A percentile compares a stretch with the other conserved stretches of the same genome.
Evolutionary conservation across 1,284 basidiomycete species (phyloP).

Genomic region (Mycena sp.): DNA sequence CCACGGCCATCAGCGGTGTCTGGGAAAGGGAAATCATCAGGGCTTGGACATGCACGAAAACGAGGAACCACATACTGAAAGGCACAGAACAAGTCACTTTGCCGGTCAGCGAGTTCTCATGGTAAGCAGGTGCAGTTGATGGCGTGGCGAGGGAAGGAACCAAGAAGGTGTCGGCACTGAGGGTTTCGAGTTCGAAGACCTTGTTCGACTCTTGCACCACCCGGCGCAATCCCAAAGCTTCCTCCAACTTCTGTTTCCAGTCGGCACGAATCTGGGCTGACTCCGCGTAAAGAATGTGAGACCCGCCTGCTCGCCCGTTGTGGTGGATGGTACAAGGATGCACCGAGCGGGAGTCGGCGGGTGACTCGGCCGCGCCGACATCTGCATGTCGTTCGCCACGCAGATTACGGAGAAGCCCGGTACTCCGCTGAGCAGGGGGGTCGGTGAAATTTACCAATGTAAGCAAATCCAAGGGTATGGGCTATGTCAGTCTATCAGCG

Average conservation of each 20-base stretch:
- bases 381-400: constrained; percentile 52
- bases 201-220: constrained; percentile 93
- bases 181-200: constrained; percentile 90
- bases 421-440: constrained; percentile 69
- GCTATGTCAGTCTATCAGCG: constrained; percentile 55
- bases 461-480: constrained; percentile 90
- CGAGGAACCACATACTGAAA: constrained; percentile 70
- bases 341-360: constrained; percentile 71
- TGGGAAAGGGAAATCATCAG: constrained; percentile 47
- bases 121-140: constrained; percentile 63
- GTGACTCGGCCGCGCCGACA: constrained; percentile 41
- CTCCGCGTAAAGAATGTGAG: constrained; percentile 89
- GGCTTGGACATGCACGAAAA: background rate
- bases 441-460: constrained; percentile 85
- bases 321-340: constrained; percentile 89
- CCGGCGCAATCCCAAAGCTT: constrained; percentile 85
- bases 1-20: constrained; percentile 85
- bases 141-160: constrained; percentile 67
- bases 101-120: constrained; percentile 83
- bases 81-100: constrained; percentile 95
- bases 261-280: constrained; percentile 78
- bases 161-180: constrained; percentile 88
- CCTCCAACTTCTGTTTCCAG: constrained; percentile 91
- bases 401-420: constrained; percentile 67
- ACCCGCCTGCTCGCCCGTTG: constrained; percentile 83